Conservation (phyloP, 2,329 filamentous ascomycete species). For the Pseudogymnoascus sp. region DNA sequence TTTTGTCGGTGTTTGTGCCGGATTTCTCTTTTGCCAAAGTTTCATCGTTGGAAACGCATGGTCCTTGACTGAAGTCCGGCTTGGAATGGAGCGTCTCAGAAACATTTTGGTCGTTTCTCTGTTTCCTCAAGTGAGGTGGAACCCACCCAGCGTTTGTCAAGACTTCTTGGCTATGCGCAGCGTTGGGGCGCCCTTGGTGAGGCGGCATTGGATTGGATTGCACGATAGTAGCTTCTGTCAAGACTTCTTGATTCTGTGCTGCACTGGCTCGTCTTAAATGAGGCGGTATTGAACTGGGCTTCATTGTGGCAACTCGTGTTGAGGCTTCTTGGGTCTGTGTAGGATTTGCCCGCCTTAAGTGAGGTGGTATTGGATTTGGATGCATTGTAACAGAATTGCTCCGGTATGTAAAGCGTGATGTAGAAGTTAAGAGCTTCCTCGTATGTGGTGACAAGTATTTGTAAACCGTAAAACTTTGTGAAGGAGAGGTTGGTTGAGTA, state of each 20-base stretch:
- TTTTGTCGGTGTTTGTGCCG: neutral
- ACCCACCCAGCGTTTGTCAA: neutral
- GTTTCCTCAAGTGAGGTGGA: neutral
- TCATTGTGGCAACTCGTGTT: neutral
- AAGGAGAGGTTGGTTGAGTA: neutral
- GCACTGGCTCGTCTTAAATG: neutral
- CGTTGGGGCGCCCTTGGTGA: neutral
- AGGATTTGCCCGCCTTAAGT: neutral
- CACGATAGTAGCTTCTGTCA: neutral
- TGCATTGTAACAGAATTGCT: neutral
- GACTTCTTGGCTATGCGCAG: neutral
- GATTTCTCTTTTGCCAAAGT: neutral
- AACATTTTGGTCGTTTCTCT: neutral
- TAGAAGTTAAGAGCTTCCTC: neutral
- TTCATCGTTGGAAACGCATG: neutral
- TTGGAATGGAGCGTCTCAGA: neutral
- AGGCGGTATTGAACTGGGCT: neutral
- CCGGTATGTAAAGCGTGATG: neutral
- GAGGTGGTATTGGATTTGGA: neutral
- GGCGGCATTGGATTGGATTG: neutral
- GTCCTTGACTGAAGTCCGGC: too few species aligned
- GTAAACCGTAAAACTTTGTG: neutral
- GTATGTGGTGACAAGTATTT: neutral
- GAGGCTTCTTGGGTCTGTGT: neutral
- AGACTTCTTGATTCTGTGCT: neutral